Percentiles rank a stretch among this genome's conserved stretches.
Conservation (phyloP, 805 yeast species). For the Pichia insulana region DNA sequence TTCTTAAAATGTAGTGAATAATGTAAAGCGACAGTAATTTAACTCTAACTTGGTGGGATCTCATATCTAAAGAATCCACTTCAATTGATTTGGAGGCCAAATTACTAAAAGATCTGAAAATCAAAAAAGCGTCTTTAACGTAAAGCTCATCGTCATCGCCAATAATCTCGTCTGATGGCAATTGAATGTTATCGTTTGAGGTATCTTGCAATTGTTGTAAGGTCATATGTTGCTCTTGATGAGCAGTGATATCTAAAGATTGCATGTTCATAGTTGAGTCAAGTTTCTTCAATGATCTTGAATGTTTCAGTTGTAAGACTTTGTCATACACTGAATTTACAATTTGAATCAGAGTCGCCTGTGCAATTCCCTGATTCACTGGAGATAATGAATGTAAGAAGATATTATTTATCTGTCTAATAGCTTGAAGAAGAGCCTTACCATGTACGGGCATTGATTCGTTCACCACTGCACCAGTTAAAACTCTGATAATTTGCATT, state of each 20-base stretch:
- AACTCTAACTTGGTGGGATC: constrained; percentile 88
- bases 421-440: constrained; percentile 76
- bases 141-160: constrained; percentile 57
- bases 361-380: constrained; percentile 87
- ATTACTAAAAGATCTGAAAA: constrained; percentile 92
- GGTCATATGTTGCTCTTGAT: constrained; percentile 31
- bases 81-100: constrained; percentile 81
- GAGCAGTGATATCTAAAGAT: neutral
- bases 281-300: neutral
- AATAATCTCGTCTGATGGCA: constrained; percentile 35
- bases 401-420: constrained; percentile 87
- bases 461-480: constrained; percentile 79
- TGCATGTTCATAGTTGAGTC: neutral
- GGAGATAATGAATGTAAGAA: constrained; percentile 77
- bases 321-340: constrained; percentile 80
- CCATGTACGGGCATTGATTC: constrained; percentile 85
- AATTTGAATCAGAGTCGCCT: constrained; percentile 88
- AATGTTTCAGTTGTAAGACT: constrained; percentile 21
- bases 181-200: constrained; percentile 46
- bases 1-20: constrained; percentile 75
- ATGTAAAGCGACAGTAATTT: constrained; percentile 82
- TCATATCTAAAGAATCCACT: constrained; percentile 66
- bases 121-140: constrained; percentile 84
- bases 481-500: constrained; percentile 84
- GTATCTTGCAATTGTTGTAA: constrained; percentile 49